phyloP scores from a whole-genome alignment of 2,329 filamentous ascomycete species.

The Alternaria arbusti region DNA sequence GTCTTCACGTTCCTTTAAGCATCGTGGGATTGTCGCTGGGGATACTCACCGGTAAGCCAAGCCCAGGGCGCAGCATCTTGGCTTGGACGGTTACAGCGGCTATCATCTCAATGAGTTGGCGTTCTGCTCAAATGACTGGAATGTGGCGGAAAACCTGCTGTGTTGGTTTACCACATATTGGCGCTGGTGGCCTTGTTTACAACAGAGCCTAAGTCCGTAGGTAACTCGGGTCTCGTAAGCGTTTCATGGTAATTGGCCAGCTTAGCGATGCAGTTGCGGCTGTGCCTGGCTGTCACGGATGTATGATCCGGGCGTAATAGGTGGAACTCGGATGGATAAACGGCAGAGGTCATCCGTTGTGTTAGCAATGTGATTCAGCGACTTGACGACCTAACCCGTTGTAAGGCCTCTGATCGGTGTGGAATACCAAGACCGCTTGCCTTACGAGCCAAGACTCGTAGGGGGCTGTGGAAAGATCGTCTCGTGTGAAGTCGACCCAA shows the following conservation, averaged over 20 bases:
- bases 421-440: background rate
- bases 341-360: background rate
- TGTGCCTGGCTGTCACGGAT: background rate
- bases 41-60: background rate
- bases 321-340: background rate
- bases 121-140: background rate
- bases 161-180: background rate
- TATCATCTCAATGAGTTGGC: background rate
- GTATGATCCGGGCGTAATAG: background rate
- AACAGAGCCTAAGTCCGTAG: background rate
- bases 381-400: background rate
- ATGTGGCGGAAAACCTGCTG: background rate
- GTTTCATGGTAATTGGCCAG: background rate
- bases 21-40: background rate
- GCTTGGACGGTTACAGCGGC: background rate
- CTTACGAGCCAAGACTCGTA: background rate
- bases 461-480: background rate
- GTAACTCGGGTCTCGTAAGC: background rate
- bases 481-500: fast-evolving
- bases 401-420: background rate
- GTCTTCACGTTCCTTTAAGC: background rate
- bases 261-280: background rate
- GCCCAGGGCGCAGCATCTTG: background rate
- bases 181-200: background rate
- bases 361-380: too few relatives aligned